Evolutionary conservation across 345 rosid genomes (phyloP).

Genomic region (Lumnitzera littorea): DNA sequence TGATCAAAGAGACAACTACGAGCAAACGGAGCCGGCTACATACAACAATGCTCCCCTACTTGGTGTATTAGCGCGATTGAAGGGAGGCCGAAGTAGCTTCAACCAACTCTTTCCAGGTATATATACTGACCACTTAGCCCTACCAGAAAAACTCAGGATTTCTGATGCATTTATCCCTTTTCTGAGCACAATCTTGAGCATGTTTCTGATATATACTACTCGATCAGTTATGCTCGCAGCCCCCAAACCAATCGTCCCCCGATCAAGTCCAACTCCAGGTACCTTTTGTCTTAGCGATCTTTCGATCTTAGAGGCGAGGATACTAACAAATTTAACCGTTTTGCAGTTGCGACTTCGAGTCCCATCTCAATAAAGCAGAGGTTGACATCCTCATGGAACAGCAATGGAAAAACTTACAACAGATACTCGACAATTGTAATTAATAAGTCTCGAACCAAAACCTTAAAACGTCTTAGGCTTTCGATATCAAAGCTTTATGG

Average conservation of each 20-base stretch:
- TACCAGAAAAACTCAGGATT: too few relatives aligned
- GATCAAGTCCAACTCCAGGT: constrained; percentile 63
- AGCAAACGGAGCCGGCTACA: constrained; percentile 98
- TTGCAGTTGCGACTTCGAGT: constrained; percentile 45
- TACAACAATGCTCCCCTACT: constrained; percentile 96
- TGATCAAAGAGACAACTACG: constrained; percentile 85
- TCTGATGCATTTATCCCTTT: too few relatives aligned
- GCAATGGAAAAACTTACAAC: constrained; percentile 69
- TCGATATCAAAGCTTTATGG: constrained; percentile 81
- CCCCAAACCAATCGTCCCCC: constrained; percentile 27
- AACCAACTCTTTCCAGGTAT: constrained; percentile 94
- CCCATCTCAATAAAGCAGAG: constrained; percentile 69
- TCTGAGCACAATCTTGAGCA: too few relatives aligned
- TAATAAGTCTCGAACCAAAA: constrained; percentile 56
- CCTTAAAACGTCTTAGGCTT: constrained; percentile 54
- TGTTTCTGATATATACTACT: too few relatives aligned
- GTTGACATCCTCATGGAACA: constrained; percentile 71
- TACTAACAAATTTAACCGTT: not conserved
- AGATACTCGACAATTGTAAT: constrained; percentile 70
- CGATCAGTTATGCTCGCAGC: constrained; percentile 46
- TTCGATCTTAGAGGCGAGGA: not conserved
- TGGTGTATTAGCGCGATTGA: constrained; percentile 77
- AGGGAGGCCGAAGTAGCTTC: constrained; percentile 53
- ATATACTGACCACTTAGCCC: too few relatives aligned
- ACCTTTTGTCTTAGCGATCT: not conserved